Percentiles rank a stretch among this genome's conserved stretches.
phyloP scores from a whole-genome alignment of 225 moss, liverwort and hornwort genomes.

The Pleurozium schreberi region DNA sequence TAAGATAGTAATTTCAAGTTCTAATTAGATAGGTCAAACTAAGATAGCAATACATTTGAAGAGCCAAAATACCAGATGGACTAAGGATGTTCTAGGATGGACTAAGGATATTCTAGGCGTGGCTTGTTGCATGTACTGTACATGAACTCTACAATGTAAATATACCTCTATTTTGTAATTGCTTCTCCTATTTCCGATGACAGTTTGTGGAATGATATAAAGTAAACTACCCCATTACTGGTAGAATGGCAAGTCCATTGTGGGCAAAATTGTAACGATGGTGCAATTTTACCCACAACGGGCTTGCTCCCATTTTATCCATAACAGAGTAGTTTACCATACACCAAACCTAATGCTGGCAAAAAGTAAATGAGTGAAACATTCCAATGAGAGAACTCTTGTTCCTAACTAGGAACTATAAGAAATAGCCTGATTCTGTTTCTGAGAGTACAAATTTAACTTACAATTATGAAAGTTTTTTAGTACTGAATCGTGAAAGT shows the following conservation, averaged over 20 bases:
- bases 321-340: too few species aligned
- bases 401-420: background rate
- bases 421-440: background rate
- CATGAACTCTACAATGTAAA: background rate
- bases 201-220: too few species aligned
- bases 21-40: background rate
- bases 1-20: background rate
- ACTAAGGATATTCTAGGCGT: too few species aligned
- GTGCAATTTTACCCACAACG: too few species aligned
- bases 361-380: background rate
- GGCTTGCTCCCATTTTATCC: too few species aligned
- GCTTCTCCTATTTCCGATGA: background rate
- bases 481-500: too few species aligned
- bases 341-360: too few species aligned
- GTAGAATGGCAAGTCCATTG: too few species aligned
- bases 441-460: background rate
- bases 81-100: too few species aligned
- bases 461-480: background rate
- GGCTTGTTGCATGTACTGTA: background rate
- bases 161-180: background rate
- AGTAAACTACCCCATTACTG: too few species aligned
- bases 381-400: background rate
- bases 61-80: background rate
- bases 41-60: background rate
- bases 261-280: too few species aligned